phyloP scores from a whole-genome alignment of 352 stramenopile genomes.

The Phytopythium ostracodes region DNA sequence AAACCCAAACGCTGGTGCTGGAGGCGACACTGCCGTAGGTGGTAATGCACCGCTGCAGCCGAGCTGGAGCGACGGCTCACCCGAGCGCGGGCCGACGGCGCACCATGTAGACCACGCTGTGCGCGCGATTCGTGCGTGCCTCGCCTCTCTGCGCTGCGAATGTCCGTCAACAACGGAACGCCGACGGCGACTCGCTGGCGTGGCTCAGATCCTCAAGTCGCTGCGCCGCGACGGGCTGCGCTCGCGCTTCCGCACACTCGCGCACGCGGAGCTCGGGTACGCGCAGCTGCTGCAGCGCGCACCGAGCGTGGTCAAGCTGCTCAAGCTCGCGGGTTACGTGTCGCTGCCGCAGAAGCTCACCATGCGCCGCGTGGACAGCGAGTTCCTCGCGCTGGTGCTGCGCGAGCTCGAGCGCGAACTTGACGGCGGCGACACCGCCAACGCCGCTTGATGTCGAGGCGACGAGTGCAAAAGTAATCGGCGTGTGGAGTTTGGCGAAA shows the following conservation, averaged over 20 bases:
- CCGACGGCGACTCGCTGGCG: constrained; percentile 55
- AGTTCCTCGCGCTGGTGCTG: constrained; percentile 63
- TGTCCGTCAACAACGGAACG: constrained; percentile 64
- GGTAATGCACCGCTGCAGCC: constrained; percentile 18
- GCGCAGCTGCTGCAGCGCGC: constrained; percentile 58
- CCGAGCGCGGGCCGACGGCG: constrained; percentile 27
- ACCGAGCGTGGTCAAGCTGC: constrained; percentile 69
- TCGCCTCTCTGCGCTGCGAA: constrained; percentile 55
- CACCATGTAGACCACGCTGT: constrained; percentile 44
- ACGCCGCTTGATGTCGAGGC: neutral
- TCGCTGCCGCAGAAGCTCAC: constrained; percentile 68
- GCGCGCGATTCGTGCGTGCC: constrained; percentile 42
- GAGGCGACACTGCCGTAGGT: neutral
- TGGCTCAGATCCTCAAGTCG: constrained; percentile 67
- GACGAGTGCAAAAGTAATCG: neutral
- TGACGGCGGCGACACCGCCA: neutral
- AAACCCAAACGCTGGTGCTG: constrained; percentile 13
- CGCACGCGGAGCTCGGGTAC: constrained; percentile 73
- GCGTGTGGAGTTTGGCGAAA: neutral
- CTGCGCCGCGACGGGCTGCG: constrained; percentile 58
- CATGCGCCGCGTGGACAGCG: constrained; percentile 64
- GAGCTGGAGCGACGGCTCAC: constrained; percentile 54
- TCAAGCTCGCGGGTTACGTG: constrained; percentile 74
- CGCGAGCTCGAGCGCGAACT: constrained; percentile 41
- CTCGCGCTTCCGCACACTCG: constrained; percentile 61